Percentiles rank a stretch among this genome's conserved stretches.
Conservation (phyloP, 2,329 filamentous ascomycete species). For the Cordyceps farinosa region DNA sequence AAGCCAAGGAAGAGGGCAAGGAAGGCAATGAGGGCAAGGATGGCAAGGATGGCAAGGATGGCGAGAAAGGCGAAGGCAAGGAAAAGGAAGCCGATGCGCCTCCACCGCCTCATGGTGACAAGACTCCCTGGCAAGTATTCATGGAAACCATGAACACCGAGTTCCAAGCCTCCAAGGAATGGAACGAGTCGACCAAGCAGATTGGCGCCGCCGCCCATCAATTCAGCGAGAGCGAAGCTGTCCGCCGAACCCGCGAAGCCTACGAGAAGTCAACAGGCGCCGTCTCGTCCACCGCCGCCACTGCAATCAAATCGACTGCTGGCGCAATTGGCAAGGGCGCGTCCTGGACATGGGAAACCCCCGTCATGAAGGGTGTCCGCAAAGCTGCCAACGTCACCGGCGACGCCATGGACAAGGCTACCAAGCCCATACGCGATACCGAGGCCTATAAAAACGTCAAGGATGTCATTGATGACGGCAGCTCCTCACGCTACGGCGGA, state of each 20-base stretch:
- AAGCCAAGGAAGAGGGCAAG: constrained; percentile 42
- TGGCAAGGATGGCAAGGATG: constrained; percentile 39
- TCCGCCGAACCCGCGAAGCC: constrained; percentile 78
- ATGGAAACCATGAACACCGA: constrained; percentile 91
- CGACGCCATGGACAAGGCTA: constrained; percentile 87
- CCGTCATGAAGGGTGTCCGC: constrained; percentile 85
- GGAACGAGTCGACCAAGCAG: constrained; percentile 98
- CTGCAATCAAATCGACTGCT: constrained; percentile 80
- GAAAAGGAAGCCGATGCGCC: constrained; percentile 67
- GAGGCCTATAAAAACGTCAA: constrained; percentile 94
- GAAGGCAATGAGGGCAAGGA: constrained; percentile 24
- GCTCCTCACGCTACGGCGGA: constrained; percentile 90
- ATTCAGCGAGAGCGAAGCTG: constrained; percentile 88
- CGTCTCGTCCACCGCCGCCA: constrained; percentile 72
- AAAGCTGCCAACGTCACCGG: constrained; percentile 83
- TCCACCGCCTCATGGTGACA: constrained; percentile 94
- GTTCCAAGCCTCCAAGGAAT: constrained; percentile 96
- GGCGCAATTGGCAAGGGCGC: constrained; percentile 86
- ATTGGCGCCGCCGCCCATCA: constrained; percentile 84
- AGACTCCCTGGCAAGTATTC: constrained; percentile 98
- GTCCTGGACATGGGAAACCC: constrained; percentile 95
- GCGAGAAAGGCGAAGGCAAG: constrained; percentile 52
- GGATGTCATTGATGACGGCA: constrained; percentile 94
- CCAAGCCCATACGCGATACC: constrained; percentile 87
- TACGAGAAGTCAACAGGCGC: constrained; percentile 84